phyloP scores from a whole-genome alignment of 345 rosid genomes.

The Eucalyptus cloeziana region DNA sequence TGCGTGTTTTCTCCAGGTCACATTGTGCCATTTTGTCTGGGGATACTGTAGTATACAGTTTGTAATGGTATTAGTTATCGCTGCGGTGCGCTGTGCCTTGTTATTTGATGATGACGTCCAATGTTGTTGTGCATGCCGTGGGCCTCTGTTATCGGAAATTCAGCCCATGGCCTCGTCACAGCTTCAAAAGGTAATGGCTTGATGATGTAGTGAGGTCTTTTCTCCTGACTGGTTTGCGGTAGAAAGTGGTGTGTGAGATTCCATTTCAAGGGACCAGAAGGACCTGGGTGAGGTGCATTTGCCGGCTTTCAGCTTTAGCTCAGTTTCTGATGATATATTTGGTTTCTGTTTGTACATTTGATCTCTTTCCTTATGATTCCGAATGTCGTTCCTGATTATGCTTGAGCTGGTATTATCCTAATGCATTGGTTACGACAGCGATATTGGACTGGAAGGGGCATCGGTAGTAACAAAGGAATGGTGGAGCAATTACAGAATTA shows the following conservation, averaged over 20 bases:
- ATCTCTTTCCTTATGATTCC: background rate
- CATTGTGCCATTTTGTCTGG: background rate
- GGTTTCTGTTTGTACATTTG: background rate
- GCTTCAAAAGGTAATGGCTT: background rate
- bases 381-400: background rate
- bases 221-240: background rate
- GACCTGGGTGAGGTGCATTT: background rate
- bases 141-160: background rate
- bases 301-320: background rate
- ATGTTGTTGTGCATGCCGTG: background rate
- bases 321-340: background rate
- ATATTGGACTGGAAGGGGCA: conserved; percentile 3
- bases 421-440: background rate
- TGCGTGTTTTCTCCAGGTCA: background rate
- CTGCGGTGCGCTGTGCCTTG: background rate
- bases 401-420: background rate
- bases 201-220: background rate
- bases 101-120: background rate
- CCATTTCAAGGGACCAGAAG: background rate
- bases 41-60: background rate
- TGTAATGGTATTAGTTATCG: background rate
- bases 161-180: background rate
- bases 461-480: conserved; percentile 48
- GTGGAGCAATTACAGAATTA: conserved; percentile 53
- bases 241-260: background rate